phyloP scores from a whole-genome alignment of 768 basidiomycete species.

The Leccinum pellstonianum region DNA sequence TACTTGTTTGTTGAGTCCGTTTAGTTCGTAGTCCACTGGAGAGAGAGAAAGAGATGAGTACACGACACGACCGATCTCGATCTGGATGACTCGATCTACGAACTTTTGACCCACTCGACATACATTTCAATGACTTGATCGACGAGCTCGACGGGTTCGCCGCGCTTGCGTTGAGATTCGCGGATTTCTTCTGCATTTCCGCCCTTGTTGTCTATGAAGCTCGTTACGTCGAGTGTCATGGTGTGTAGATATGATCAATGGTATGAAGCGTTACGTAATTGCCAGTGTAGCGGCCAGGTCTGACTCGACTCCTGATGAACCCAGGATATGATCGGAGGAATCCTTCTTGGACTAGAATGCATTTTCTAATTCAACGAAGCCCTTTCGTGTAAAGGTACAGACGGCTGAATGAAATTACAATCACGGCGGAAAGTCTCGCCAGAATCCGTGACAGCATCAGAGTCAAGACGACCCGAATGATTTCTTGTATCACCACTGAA shows the following conservation, averaged over 20 bases:
- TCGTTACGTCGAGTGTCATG: conserved; percentile 83
- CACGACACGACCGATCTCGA: neutral
- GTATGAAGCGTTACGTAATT: neutral
- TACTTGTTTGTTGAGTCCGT: conserved; percentile 73
- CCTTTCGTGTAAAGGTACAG: too few species aligned
- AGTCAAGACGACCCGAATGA: too few species aligned
- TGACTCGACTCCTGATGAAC: too few species aligned
- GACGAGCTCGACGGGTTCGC: conserved; percentile 85
- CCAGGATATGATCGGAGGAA: too few species aligned
- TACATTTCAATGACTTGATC: conserved; percentile 95
- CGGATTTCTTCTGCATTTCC: conserved; percentile 89
- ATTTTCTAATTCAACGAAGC: too few species aligned
- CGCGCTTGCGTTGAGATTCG: conserved; percentile 90
- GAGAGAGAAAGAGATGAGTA: neutral
- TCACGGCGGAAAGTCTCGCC: too few species aligned
- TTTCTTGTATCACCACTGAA: too few species aligned
- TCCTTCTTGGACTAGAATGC: too few species aligned
- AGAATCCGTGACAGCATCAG: too few species aligned
- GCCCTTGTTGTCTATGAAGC: conserved; percentile 84
- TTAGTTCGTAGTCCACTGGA: conserved; percentile 85
- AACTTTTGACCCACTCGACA: conserved; percentile 91
- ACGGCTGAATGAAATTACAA: too few species aligned
- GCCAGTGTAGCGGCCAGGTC: too few species aligned
- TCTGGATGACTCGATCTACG: conserved; percentile 33
- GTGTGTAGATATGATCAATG: neutral